Evolutionary conservation across 2,329 filamentous ascomycete species (phyloP), one percentile per base, ranked within the genome.

Genomic region (Colletotrichum tamarilloi): DNA sequence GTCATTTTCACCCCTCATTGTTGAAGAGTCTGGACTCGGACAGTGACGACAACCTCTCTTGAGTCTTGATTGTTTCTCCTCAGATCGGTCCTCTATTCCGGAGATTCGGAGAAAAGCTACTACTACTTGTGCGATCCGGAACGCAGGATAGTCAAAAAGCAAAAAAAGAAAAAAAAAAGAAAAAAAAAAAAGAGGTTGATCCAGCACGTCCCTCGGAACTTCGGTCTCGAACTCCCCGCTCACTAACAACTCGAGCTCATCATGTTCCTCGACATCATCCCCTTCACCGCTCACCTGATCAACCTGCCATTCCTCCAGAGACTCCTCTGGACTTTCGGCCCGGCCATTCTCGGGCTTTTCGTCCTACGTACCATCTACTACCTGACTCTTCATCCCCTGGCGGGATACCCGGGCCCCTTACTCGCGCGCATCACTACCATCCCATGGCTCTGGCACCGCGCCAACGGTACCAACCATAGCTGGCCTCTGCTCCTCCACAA

Each of bases 401-500:
- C 71, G 19, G 57, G 68, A 62, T 74, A 71, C 28, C 68, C 71
- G 42, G 71, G 71, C 22, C 71, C 71, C 11, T 24, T 67, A 8
- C 71, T 74, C 24, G 71, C 67, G 32, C 62, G 62, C 38, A 58
- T 72, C 26, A 74, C 71, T 26, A 56, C 60, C 42, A 22, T 70
- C 32, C 32, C 55, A 12, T 73, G 66, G n/a, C 55, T 73, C 5
- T 60, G 70, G 70, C 67, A 73, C 55, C 70, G 70, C 59, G 70
- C 66, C 55, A 8, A 73, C 28, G 70, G 70, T 24, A 70, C 70
- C 32, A 73, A 73, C 46, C 70, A 73, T 26, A 56, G 70, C n/a
- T 73, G 70, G 70, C 66, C 60, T 16, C 46, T 73, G 30, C 22
- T 56, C 53, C 70, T 73, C 19, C 78, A 79, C 72, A 62, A 75